Conservation (phyloP, 495 filamentous ascomycete species). For the Hypoxylon lenormandii region DNA sequence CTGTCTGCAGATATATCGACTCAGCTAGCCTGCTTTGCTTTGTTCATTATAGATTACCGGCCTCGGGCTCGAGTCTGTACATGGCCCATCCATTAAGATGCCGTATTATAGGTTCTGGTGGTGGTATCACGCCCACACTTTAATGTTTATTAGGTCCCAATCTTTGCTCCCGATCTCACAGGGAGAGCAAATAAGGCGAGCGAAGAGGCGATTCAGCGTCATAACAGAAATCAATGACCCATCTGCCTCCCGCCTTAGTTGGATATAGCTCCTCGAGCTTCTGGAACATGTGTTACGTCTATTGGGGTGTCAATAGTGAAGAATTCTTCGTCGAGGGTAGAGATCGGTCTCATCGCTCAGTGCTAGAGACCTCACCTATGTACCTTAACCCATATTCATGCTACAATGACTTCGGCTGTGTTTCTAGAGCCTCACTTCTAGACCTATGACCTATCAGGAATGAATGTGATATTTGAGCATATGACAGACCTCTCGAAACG, state of each 20-base stretch:
- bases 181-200: constrained; percentile 2
- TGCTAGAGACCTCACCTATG: not conserved
- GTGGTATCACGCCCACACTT: not conserved
- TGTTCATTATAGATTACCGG: constrained; percentile 9
- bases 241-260: not conserved
- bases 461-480: not conserved
- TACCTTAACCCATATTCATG: constrained; percentile 1
- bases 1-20: not conserved
- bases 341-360: not conserved
- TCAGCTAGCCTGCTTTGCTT: constrained; percentile 1
- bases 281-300: constrained; percentile 6
- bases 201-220: not conserved
- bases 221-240: not conserved
- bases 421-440: constrained; percentile 27
- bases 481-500: constrained; percentile 25
- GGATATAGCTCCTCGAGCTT: not conserved
- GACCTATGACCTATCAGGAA: constrained; percentile 11
- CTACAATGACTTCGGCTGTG: constrained; percentile 24
- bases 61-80: constrained; percentile 28
- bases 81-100: constrained; percentile 21
- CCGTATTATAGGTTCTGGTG: not conserved
- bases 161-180: not conserved
- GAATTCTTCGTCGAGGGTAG: not conserved
- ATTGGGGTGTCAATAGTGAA: not conserved
- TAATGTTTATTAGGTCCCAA: not conserved